A percentile compares a stretch with the other conserved stretches of the same genome.
phyloP scores from a whole-genome alignment of 2,329 filamentous ascomycete species.

The Alternaria sp. region DNA sequence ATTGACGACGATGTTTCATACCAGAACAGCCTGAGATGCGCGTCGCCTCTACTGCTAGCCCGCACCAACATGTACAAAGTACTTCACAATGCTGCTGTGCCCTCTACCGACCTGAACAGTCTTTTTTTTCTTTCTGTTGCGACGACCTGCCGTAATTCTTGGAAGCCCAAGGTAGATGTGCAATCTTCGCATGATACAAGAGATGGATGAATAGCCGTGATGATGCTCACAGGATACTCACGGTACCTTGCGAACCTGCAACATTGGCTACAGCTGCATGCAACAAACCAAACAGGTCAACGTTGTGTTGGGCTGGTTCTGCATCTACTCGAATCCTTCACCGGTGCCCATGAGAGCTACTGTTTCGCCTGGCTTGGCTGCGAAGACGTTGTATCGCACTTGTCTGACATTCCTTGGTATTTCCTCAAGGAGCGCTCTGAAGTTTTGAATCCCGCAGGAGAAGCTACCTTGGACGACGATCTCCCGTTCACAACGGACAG shows the following conservation, averaged over 20 bases:
- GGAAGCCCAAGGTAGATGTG: neutral
- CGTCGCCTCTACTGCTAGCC: neutral
- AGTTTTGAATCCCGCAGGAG: neutral
- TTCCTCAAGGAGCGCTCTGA: neutral
- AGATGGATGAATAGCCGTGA: neutral
- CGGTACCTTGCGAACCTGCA: neutral
- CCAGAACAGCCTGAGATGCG: neutral
- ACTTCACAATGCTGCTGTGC: neutral
- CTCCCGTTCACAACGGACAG: slow-evolving; percentile 10
- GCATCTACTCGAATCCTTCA: neutral
- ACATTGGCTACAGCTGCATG: neutral
- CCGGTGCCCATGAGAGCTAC: neutral
- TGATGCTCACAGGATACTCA: neutral
- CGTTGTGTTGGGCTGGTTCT: neutral
- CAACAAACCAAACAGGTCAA: neutral
- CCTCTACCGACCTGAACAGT: neutral
- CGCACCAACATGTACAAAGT: neutral
- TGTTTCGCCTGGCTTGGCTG: slow-evolving; percentile 1
- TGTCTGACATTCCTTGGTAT: neutral
- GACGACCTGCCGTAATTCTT: neutral
- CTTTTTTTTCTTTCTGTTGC: neutral
- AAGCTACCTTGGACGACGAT: slow-evolving; percentile 11
- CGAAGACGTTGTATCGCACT: neutral
- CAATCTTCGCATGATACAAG: neutral
- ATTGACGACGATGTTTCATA: neutral